phyloP scores from a whole-genome alignment of 192 early-diverging fungal species.

The Backusella australiensis region DNA sequence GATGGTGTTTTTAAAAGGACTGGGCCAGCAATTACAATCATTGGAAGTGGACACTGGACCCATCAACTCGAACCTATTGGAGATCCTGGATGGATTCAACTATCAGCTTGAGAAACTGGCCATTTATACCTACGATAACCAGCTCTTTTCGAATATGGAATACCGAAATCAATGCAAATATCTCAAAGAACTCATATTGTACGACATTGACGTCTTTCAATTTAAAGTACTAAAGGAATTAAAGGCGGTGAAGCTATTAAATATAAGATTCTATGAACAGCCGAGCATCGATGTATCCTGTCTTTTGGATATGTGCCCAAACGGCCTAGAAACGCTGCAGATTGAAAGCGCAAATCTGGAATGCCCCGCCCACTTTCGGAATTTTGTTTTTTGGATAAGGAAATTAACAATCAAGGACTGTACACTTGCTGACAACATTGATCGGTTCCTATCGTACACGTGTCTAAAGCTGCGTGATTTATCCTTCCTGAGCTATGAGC shows the following conservation, averaged over 20 bases:
- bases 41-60: background rate
- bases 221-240: background rate
- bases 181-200: background rate
- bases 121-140: background rate
- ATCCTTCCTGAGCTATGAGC: background rate
- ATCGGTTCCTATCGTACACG: background rate
- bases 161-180: background rate
- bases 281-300: background rate
- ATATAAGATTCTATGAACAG: constrained; percentile 4
- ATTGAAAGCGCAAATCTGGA: background rate
- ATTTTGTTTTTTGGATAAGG: background rate
- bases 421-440: background rate
- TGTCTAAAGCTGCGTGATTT: background rate
- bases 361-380: background rate
- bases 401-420: background rate
- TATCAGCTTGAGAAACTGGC: background rate
- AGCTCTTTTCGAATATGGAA: background rate
- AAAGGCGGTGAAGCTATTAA: background rate
- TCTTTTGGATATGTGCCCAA: background rate
- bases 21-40: background rate
- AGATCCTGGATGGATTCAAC: background rate
- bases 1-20: background rate
- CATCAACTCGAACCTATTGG: background rate
- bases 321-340: background rate
- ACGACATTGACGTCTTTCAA: background rate